Evolutionary conservation across 345 rosid species (phyloP), one percentile per base, ranked within the genome.

Genomic region (Punica granatum): DNA sequence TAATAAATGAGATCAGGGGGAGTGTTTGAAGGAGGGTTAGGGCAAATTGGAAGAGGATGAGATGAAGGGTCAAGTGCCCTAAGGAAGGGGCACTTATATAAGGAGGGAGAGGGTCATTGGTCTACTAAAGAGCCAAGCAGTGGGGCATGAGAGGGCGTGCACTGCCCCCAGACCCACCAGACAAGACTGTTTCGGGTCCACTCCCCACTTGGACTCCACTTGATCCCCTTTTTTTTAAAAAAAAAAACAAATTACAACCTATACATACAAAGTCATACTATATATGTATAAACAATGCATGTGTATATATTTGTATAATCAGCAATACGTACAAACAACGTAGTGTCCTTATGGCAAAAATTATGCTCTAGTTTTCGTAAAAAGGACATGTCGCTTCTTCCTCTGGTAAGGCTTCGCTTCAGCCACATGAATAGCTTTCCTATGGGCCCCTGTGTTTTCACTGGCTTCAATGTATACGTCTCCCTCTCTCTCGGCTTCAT

Each of bases 131-230:
- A 79, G 77, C 73, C 80, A 82, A 71, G 41, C 83, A 80, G 81
- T 84, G 87, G 92, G 88, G 88, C 85, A 73, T 79, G 67, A 80
- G 77, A 75, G 83, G 75, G 76, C 83, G 90, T 78, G 94, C 78
- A 71, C 60, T 86, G 90, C 84, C 85, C 77, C 82, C 81, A 60
- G 75, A 81, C 83, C 64, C 84, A 77, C 86, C 81, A 72, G 84
- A 80, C 86, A 79, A 25, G 64, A 68, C 75, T 42, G 48, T 26
- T 34, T 33, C 63, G 74, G 30, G 72, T 83, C 81, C 82, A n/a
- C 26, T n/a, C 73, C 73, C 71, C 58, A 69, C 75, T 74, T 72
- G 65, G 68, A 44, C 63, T 78, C 79, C 81, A 70, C 33, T 49
- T n/a, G 21, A 18, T 2, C 21, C 39, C 41, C 41, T 37, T 37